Evolutionary conservation across 805 yeast genomes (phyloP), one percentile per base, ranked within the genome.

Genomic region (Tetrapisispora iriomotensis): DNA sequence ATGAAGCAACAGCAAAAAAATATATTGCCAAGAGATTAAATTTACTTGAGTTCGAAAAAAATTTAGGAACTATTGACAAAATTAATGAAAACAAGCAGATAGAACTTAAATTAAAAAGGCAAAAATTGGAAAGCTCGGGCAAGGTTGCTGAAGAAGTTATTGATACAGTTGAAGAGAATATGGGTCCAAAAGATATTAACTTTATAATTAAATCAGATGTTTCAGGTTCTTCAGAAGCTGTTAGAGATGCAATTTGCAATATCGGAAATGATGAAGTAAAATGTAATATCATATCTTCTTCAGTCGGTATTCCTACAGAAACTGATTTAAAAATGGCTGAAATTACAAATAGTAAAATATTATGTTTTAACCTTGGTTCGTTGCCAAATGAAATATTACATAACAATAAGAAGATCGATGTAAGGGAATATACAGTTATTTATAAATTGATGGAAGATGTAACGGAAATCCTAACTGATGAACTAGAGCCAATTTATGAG

Each of bases 211-310:
- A 84, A 55, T 83, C 95, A 0, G 98, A 92, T 62, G 96, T 90
- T 1, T 79, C 80, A 48, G 98, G 98, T 0, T 88, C 97, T 0
- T 82, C 84, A 0, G 98, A 92, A 56, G 98, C 98, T 1, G 82
- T 92, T 25, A 71, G 67, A 28, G 96, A 88, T 57, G 77, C 90
- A 49, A 75, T 92, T 35, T 69, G 71, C 42, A 78, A 79, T 10
- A 62, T 92, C n/a, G 96, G 96, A 6, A 88, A 90, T 57, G 83
- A 82, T 1, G 94, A 84, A 53, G 90, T 90, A 6, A 66, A 68
- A 43, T 74, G 87, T 4, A 61, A 68, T n/a, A 77, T 90, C 1
- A 60, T 92, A 3, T 73, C 73, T 32, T 72, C 79, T 27, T 87
- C 79, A 20, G 95, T 88, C 6, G 97, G 97, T 5, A 56, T 75